Evolutionary conservation across 345 rosid genomes (phyloP), one percentile per base, ranked within the genome.

Genomic region (Lepidium didymum): DNA sequence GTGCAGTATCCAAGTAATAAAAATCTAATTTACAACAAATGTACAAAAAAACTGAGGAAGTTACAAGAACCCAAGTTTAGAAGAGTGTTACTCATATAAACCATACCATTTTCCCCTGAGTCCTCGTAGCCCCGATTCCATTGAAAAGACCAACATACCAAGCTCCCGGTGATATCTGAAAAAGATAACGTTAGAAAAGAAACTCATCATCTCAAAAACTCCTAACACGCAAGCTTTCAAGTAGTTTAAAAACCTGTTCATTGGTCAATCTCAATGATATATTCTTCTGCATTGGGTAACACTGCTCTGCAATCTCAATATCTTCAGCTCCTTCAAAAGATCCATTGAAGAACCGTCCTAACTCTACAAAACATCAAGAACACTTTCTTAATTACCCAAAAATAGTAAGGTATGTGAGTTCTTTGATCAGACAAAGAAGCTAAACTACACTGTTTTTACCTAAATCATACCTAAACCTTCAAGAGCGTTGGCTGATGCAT

Each of bases 81-180:
- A 57, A 21, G 46, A 57, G 21, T 8, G 47, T 57, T 7, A 37
- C 33, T 29, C 62, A 19, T 19, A 56, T n/a, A 31, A 43, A 13
- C 1, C n/a, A 50, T 84, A 93, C 98, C 98, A 93, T 93, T 80
- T 90, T 90, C 51, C 88, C 88, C 51, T 88, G 97, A 37, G 98
- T 80, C 76, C 92, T 88, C 34, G 83, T 77, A 74, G 85, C 82
- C 49, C 98, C 98, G 73, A 88, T 70, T 38, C 98, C 98, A 23
- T 93, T 93, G 70, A 93, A 93, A 75, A 90, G 88, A 66, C 97
- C 97, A 56, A 90, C 77, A 72, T 88, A 93, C 89, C 89, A 88
- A 68, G 82, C 88, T 73, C 98, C 94, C 7, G 96, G 81, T 64
- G 91, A 78, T 79, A 90, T 83, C 97, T 93, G 84, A n/a, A 54